Percentiles rank a stretch among this genome's conserved stretches.
Evolutionary conservation across 495 filamentous ascomycete species (phyloP).

Genomic region (Parathielavia appendiculata): DNA sequence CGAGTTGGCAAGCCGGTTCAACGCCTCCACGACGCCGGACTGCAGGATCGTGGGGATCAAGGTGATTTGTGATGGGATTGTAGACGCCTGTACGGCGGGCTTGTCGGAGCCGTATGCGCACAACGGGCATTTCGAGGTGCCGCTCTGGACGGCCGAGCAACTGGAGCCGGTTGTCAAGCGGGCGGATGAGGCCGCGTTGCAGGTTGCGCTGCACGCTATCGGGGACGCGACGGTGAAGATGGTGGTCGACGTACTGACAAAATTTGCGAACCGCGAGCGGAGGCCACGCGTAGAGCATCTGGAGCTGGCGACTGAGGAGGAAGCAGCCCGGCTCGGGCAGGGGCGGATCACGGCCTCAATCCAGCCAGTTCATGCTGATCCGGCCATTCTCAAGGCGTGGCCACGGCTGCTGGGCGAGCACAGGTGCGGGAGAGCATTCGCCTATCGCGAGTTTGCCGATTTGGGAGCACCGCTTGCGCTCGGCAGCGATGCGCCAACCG

Average conservation of each 20-base stretch:
- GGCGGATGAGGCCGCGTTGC: conserved; percentile 51
- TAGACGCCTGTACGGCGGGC: conserved; percentile 63
- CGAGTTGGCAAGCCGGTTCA: conserved; percentile 46
- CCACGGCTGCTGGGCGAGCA: conserved; percentile 49
- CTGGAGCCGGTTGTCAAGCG: conserved; percentile 51
- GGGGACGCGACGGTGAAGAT: conserved; percentile 54
- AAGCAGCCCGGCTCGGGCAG: conserved; percentile 49
- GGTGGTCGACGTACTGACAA: conserved; percentile 51
- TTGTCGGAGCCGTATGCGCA: conserved; percentile 55
- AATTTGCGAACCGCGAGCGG: conserved; percentile 38
- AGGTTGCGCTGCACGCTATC: conserved; percentile 63
- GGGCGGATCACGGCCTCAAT: conserved; percentile 58
- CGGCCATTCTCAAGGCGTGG: conserved; percentile 58
- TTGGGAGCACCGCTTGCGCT: conserved; percentile 50
- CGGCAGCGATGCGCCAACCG: conserved; percentile 58
- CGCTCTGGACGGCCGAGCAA: conserved; percentile 51
- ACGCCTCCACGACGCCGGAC: conserved; percentile 44
- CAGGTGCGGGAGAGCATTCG: conserved; percentile 52
- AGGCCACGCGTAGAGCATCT: conserved; percentile 61
- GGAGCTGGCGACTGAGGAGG: conserved; percentile 50
- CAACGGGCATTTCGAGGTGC: conserved; percentile 43
- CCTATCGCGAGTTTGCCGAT: conserved; percentile 56
- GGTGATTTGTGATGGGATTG: conserved; percentile 62
- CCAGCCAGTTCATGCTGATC: conserved; percentile 61
- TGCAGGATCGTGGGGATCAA: conserved; percentile 62